phyloP scores from a whole-genome alignment of 495 filamentous ascomycete species.

The Penicillium riverlandense region DNA sequence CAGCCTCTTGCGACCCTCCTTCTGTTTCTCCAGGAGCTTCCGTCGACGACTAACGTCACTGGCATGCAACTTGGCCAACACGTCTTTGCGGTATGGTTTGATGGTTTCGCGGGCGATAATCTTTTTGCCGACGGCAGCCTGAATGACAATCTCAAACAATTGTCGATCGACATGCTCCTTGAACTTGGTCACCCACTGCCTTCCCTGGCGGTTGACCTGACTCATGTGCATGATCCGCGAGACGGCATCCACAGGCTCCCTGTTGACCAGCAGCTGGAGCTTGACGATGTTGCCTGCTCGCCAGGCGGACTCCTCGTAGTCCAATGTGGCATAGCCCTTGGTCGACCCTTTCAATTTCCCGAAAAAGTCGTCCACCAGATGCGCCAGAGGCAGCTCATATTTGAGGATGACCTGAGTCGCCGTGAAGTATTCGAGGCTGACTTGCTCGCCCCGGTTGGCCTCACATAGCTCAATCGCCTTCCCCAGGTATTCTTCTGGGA shows the following conservation, averaged over 20 bases:
- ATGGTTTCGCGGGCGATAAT: constrained; percentile 90
- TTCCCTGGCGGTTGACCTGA: constrained; percentile 68
- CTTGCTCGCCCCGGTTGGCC: constrained; percentile 76
- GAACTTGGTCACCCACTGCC: constrained; percentile 90
- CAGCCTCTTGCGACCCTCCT: constrained; percentile 87
- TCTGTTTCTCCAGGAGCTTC: constrained; percentile 94
- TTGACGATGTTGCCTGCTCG: constrained; percentile 74
- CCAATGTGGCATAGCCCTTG: constrained; percentile 74
- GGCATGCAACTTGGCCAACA: constrained; percentile 88
- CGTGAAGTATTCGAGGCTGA: constrained; percentile 83
- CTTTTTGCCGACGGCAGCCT: constrained; percentile 76
- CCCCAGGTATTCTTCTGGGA: constrained; percentile 90
- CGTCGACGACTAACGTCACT: constrained; percentile 73
- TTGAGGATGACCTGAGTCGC: constrained; percentile 93
- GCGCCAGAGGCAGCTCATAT: constrained; percentile 79
- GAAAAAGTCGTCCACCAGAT: constrained; percentile 94
- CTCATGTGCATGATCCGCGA: constrained; percentile 76
- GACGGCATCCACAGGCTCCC: constrained; percentile 89
- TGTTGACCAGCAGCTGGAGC: constrained; percentile 90
- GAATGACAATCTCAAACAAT: constrained; percentile 94
- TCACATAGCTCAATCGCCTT: constrained; percentile 95
- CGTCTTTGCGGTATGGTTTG: constrained; percentile 94
- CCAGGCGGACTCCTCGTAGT: constrained; percentile 94
- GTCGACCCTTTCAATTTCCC: constrained; percentile 90
- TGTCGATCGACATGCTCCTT: constrained; percentile 94